Base-by-base conservation (phyloP, 2,329 filamentous ascomycete species). In the Monosporascus sp. region DNA sequence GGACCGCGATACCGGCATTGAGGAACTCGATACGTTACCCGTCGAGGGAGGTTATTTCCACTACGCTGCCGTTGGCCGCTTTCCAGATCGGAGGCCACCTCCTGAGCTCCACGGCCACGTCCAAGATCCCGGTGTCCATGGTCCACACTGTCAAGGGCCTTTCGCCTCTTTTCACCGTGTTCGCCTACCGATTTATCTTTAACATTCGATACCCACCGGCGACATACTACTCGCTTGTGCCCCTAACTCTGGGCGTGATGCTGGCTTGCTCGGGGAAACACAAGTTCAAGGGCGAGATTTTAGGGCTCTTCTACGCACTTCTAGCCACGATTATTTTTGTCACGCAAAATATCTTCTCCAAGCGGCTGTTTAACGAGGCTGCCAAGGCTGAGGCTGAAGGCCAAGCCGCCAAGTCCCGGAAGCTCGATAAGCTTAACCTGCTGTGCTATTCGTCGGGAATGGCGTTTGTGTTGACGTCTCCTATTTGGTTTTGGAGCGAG, bases 91-190 rank as follows among this genome's bases (percentile, higher is more conserved):
- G 87, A 37, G 94, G 94, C 5, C 94, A 99, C 71, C 88, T 99
- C 41, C 78, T 97, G 45, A 96, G 90, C 70, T 96, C 93, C 6
- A 94, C 91, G 59, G 93, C 94, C 28, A 99, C 93, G 35, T 88
- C 91, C 49, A 89, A 91, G 68, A 97, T 99, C 51, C 93, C 94
- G 0, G 94, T 99, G 1, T 97, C 94, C 7, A 81, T 99, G 37
- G 94, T 99, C 3, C 94, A 99, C 72, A 99, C 94, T 1, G 97
- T 99, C 74, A 99, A 99, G 74, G 94, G 94, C 7, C 83, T 99
- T 26, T 97, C 93, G 3, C 94, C 94, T 4, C 78, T 99, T 7
- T 95, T 99, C 70, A 99, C 94, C 0, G 94, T 99, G 43, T 72
- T 96, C 52, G 94, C 94, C 50, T 99, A 99, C 69, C 86, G 94